Evolutionary conservation across 208 protist genomes (phyloP).

Genomic region (Kentomonas sorsogonicus): DNA sequence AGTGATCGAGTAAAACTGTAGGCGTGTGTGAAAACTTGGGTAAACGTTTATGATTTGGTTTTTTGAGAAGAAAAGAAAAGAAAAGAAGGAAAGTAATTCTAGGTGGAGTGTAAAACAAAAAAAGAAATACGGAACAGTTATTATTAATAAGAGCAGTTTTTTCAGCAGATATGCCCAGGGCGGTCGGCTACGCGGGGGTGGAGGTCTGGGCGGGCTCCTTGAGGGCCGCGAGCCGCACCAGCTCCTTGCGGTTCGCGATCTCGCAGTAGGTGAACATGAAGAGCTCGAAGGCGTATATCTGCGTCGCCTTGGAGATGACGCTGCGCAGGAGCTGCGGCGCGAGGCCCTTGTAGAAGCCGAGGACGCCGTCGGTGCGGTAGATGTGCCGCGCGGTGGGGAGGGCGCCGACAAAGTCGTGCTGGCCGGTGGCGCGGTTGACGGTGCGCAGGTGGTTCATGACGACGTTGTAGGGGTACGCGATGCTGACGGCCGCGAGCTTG

Average conservation of each 20-base stretch:
- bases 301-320: slow-evolving; percentile 78
- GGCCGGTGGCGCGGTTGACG: slow-evolving; percentile 74
- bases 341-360: slow-evolving; percentile 88
- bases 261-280: slow-evolving; percentile 67
- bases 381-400: slow-evolving; percentile 67
- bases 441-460: slow-evolving; percentile 87
- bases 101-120: no score
- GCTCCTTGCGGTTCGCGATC: slow-evolving; percentile 12
- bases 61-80: not conserved
- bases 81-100: not conserved
- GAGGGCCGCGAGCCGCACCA: not conserved
- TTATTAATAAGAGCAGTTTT: not conserved
- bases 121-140: not conserved
- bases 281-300: slow-evolving; percentile 88
- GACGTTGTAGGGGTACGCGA: slow-evolving; percentile 90
- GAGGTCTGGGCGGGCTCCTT: not conserved
- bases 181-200: not conserved
- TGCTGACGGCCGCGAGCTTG: slow-evolving; percentile 60
- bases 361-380: slow-evolving; percentile 61
- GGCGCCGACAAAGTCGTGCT: slow-evolving; percentile 63
- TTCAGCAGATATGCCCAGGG: not conserved
- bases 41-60: not conserved
- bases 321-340: slow-evolving; percentile 79
- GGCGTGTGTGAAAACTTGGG: not conserved
- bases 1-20: not conserved